Conservation (phyloP, 305 asterid species). For the Petunia hybrid region DNA sequence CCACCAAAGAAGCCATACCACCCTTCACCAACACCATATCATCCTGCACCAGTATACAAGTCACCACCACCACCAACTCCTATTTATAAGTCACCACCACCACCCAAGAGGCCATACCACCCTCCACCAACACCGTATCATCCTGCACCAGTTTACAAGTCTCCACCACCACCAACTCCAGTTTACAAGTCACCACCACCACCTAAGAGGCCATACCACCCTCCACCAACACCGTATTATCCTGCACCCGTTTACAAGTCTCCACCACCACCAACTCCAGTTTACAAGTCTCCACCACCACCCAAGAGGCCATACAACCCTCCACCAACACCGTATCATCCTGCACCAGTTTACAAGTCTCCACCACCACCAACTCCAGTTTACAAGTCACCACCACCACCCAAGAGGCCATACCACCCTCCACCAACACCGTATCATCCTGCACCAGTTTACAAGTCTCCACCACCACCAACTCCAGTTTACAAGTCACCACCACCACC, state of each 20-base stretch:
- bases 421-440: background rate
- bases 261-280: constrained; percentile 4
- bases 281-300: constrained; percentile 22
- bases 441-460: constrained; percentile 32
- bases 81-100: constrained; percentile 7
- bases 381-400: constrained; percentile 1
- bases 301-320: background rate
- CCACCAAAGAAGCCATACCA: background rate
- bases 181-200: constrained; percentile 4
- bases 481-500: constrained; percentile 28
- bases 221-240: background rate
- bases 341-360: background rate
- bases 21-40: background rate
- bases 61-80: background rate
- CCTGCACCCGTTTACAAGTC: background rate
- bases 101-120: background rate
- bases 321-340: background rate
- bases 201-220: background rate
- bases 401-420: background rate
- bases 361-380: background rate
- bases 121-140: background rate
- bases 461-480: constrained; percentile 32
- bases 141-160: background rate
- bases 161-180: background rate
- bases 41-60: background rate